phyloP scores from a whole-genome alignment of 148 eudicot genomes.

The Euryodendron excelsum region DNA sequence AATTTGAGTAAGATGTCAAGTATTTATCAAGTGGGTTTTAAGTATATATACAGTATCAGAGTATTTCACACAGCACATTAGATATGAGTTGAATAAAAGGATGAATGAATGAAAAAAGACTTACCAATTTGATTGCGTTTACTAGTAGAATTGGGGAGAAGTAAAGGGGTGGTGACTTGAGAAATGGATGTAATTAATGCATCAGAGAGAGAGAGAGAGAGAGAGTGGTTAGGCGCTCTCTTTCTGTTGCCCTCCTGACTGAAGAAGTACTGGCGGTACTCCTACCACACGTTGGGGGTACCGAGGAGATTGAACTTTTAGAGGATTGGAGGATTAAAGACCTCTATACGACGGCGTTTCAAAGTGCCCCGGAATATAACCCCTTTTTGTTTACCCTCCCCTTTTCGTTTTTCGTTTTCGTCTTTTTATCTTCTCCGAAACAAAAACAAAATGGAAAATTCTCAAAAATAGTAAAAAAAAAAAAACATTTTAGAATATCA shows the following conservation, averaged over 20 bases:
- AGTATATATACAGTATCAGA: background rate
- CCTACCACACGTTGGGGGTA: background rate
- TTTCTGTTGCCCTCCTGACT: background rate
- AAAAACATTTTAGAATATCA: too few species aligned
- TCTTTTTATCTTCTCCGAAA: too few species aligned
- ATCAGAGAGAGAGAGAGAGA: too few species aligned
- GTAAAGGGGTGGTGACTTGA: background rate
- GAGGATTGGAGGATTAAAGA: too few species aligned
- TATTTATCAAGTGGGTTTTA: background rate
- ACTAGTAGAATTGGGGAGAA: background rate
- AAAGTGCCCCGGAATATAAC: too few species aligned
- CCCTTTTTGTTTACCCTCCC: too few species aligned
- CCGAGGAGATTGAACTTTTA: background rate
- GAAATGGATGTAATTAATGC: background rate
- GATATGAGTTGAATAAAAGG: background rate
- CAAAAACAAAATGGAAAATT: too few species aligned
- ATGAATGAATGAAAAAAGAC: background rate
- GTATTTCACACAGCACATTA: background rate
- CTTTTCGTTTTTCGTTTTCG: too few species aligned
- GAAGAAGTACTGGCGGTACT: too few species aligned
- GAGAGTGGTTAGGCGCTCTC: background rate
- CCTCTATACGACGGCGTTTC: too few species aligned
- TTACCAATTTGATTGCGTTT: background rate
- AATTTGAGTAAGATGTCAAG: too few species aligned
- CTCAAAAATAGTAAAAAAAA: too few species aligned